phyloP scores from a whole-genome alignment of 345 rosid genomes.

The Erucastrum elatum region DNA sequence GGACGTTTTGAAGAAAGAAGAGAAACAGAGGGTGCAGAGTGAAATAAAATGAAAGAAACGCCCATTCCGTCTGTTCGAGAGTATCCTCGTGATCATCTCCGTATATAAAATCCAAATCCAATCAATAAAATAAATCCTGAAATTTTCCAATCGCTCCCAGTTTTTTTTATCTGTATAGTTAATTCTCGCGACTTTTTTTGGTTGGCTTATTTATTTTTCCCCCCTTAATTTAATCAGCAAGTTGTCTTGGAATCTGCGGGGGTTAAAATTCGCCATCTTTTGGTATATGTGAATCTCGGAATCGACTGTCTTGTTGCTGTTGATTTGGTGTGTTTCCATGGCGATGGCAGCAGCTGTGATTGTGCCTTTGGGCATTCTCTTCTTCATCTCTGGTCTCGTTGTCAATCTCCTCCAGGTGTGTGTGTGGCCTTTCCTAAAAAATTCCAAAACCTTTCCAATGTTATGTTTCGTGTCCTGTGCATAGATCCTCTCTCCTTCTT shows the following conservation, averaged over 20 bases:
- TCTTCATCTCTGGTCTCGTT: constrained; percentile 82
- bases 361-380: constrained; percentile 80
- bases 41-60: background rate
- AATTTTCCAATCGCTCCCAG: background rate
- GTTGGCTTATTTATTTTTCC: background rate
- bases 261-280: background rate
- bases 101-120: background rate
- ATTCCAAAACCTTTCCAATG: too few relatives aligned
- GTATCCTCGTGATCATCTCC: constrained; percentile 36
- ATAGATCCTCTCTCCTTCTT: too few relatives aligned
- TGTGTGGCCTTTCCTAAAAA: background rate
- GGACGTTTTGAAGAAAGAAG: background rate
- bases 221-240: constrained; percentile 3
- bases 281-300: constrained; percentile 9
- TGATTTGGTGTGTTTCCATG: constrained; percentile 42
- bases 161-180: constrained; percentile 10
- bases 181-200: constrained; percentile 14
- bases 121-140: background rate
- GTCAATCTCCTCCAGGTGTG: constrained; percentile 85
- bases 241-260: background rate
- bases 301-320: background rate
- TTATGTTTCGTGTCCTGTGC: too few relatives aligned
- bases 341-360: constrained; percentile 76
- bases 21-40: background rate
- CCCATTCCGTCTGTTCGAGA: constrained; percentile 6